Conservation (phyloP, 2,329 filamentous ascomycete genomes). For the Venturia pyrina region DNA sequence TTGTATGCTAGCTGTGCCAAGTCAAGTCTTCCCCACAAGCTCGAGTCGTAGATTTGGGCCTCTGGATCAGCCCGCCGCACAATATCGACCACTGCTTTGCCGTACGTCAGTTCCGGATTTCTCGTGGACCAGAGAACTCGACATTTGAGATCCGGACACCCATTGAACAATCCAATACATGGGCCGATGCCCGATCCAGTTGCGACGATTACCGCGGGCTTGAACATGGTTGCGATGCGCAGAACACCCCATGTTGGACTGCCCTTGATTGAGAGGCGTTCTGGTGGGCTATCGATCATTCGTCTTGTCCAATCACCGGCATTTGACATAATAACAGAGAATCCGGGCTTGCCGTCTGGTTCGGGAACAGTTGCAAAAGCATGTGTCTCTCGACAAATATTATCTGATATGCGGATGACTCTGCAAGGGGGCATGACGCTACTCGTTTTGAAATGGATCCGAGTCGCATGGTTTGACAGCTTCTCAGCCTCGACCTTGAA, state of each 20-base stretch:
- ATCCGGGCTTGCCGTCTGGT: conserved; percentile 41
- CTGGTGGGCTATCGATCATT: conserved; percentile 52
- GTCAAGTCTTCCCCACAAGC: conserved; percentile 21
- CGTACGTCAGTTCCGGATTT: conserved; percentile 13
- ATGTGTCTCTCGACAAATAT: conserved; percentile 62
- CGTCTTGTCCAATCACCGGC: conserved; percentile 65
- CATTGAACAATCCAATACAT: conserved; percentile 15
- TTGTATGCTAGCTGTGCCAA: conserved; percentile 21
- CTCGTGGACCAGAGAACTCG: conserved; percentile 15
- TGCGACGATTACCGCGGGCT: conserved; percentile 54
- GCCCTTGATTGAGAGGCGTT: conserved; percentile 57
- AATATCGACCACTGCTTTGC: conserved; percentile 13
- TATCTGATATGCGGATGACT: conserved; percentile 50
- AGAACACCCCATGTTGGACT: conserved; percentile 58
- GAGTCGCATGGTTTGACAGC: conserved; percentile 59
- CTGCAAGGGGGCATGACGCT: conserved; percentile 46
- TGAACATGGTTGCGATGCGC: conserved; percentile 56
- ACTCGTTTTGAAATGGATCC: conserved; percentile 47
- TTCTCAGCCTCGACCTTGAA: conserved; percentile 52
- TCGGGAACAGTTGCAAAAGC: conserved; percentile 65
- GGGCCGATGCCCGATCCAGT: conserved; percentile 46
- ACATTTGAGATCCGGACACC: conserved; percentile 8
- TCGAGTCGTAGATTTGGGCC: conserved; percentile 26
- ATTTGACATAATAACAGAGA: conserved; percentile 60
- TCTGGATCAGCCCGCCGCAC: conserved; percentile 20